A percentile compares a stretch with the other conserved stretches of the same genome.
phyloP scores from a whole-genome alignment of 2,329 filamentous ascomycete species.

The Dendryphion nanum region DNA sequence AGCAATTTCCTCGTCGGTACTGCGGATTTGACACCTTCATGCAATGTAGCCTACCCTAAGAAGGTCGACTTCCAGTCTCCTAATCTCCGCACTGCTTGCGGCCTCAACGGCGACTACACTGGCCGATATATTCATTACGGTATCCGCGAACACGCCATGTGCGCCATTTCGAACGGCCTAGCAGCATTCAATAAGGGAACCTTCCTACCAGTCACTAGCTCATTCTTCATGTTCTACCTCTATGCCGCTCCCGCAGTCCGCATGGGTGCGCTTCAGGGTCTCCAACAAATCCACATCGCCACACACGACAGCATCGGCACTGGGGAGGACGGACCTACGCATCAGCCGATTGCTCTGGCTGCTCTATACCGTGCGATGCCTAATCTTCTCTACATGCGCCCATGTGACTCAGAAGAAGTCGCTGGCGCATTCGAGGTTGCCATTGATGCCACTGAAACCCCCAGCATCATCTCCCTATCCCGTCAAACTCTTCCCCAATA shows the following conservation, averaged over 20 bases:
- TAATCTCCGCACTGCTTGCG: slow-evolving; percentile 17
- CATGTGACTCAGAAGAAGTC: slow-evolving; percentile 58
- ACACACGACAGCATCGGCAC: slow-evolving; percentile 58
- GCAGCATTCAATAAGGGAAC: slow-evolving; percentile 31
- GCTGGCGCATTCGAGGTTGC: slow-evolving; percentile 55
- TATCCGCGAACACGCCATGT: neutral
- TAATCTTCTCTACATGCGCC: slow-evolving; percentile 59
- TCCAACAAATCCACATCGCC: slow-evolving; percentile 59
- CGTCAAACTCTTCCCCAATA: slow-evolving; percentile 46
- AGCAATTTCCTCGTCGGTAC: slow-evolving; percentile 86
- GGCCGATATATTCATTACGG: neutral
- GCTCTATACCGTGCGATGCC: slow-evolving; percentile 62
- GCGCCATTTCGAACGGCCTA: neutral
- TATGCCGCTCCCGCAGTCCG: slow-evolving; percentile 59
- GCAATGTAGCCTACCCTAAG: slow-evolving; percentile 50
- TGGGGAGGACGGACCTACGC: slow-evolving; percentile 62
- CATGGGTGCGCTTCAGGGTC: slow-evolving; percentile 58
- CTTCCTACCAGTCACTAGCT: slow-evolving; percentile 57
- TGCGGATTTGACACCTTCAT: slow-evolving; percentile 54
- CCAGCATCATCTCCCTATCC: slow-evolving; percentile 53
- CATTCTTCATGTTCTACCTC: slow-evolving; percentile 65
- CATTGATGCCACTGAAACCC: slow-evolving; percentile 42
- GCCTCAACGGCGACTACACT: neutral
- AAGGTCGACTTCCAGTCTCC: slow-evolving; percentile 52
- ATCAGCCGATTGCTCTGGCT: slow-evolving; percentile 60